Evolutionary conservation across 345 rosid species (phyloP).

Genomic region (Hypericum androsaemum): DNA sequence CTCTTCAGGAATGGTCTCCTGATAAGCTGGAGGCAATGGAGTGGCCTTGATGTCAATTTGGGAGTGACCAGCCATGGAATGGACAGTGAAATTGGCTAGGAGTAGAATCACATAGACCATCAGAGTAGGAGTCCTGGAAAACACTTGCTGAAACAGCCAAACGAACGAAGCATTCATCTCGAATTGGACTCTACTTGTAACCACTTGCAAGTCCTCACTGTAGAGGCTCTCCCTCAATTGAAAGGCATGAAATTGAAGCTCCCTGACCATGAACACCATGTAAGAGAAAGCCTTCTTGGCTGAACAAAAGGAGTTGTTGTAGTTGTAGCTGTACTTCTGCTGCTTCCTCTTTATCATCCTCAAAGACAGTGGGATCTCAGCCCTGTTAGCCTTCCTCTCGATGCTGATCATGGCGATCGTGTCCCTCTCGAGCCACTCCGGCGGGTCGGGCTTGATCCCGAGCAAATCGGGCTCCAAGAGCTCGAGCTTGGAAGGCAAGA

Average conservation of each 20-base stretch:
- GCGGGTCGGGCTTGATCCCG: constrained; percentile 31
- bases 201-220: constrained; percentile 35
- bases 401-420: constrained; percentile 28
- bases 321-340: constrained; percentile 22
- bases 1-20: neutral
- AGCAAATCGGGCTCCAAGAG: constrained; percentile 26
- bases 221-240: constrained; percentile 25
- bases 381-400: constrained; percentile 43
- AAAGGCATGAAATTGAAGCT: constrained; percentile 51
- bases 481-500: constrained; percentile 25
- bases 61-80: constrained; percentile 37
- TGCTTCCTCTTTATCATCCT: constrained; percentile 56
- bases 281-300: constrained; percentile 63
- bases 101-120: constrained; percentile 70
- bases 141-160: constrained; percentile 65
- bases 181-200: constrained; percentile 29
- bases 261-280: constrained; percentile 50
- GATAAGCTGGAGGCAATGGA: neutral
- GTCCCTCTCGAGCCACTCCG: constrained; percentile 39
- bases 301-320: constrained; percentile 33
- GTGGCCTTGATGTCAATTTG: constrained; percentile 8
- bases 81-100: constrained; percentile 51
- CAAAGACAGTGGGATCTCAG: constrained; percentile 48
- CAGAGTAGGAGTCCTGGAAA: constrained; percentile 54
- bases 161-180: constrained; percentile 49